Evolutionary conservation across 208 protist species (phyloP), one percentile per base, ranked within the genome.

Genomic region (Acanthamoeba triangularis): DNA sequence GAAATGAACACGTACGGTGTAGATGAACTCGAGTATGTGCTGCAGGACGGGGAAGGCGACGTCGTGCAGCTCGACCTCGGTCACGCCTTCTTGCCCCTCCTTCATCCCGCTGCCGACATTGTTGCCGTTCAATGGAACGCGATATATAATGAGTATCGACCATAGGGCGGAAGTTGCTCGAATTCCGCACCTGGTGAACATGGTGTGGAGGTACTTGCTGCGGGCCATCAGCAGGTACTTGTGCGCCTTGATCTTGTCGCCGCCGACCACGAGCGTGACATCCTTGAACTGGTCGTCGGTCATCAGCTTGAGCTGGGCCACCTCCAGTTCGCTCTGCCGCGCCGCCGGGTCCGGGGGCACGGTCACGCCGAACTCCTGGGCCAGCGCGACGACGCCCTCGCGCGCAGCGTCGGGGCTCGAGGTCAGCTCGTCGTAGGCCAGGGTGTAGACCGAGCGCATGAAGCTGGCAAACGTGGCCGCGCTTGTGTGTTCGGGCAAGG

Each of bases 11-110:
- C 7, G 69, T 78, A 78, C 69, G 4, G 69, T 78, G 28, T 78
- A 78, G 8, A 78, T 33, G 69, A 78, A 78, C 69, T 78, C 69
- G 35, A 78, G 69, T 3, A 78, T 20, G n/a, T 78, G 69, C 30
- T 78, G 69, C n/a, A 78, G 35, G 33, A 78, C 30, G n/a, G 69
- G 18, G 35, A 44, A 78, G 28, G 18, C 2, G 4, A 78, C 13
- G 13, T 78, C 69, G 35, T 44, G 69, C 69, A 78, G 35, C 35
- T 78, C 69, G 13, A 78, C 16, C 69, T 78, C 69, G 2, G 2
- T n/a, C 3, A n/a, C 69, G 8, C 69, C 69, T 3, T 37, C 33
- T 20, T 33, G 33, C 18, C 33, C 30, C 35, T 78, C 69, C n/a
- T 37, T n/a, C 69, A 78, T 78, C 18, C 69, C 69, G 35, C 69